Evolutionary conservation across 2,329 filamentous ascomycete genomes (phyloP).

Genomic region (Madurella mycetomatis): DNA sequence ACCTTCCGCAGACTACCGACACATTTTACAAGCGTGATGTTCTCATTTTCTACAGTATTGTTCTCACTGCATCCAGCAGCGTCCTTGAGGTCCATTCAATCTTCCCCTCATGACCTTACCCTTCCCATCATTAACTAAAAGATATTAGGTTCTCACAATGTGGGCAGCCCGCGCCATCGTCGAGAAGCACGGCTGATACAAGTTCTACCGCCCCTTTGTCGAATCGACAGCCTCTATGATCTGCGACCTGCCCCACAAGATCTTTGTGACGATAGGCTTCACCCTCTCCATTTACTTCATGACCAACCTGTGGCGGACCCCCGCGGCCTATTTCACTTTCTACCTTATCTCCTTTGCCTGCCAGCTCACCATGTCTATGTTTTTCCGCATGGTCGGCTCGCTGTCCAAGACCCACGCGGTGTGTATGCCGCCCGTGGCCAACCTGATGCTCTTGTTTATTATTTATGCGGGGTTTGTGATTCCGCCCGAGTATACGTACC

Average conservation of each 20-base stretch:
- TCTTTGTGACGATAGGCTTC: constrained; percentile 50
- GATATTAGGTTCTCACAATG: no score
- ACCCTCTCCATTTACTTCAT: constrained; percentile 63
- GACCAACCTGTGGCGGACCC: constrained; percentile 55
- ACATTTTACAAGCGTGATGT: constrained; percentile 49
- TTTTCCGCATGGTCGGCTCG: constrained; percentile 48
- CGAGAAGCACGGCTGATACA: constrained; percentile 42
- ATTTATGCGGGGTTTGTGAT: constrained; percentile 52
- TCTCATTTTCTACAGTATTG: constrained; percentile 39
- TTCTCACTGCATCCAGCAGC: constrained; percentile 31
- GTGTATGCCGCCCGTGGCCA: constrained; percentile 49
- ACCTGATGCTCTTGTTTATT: constrained; percentile 50
- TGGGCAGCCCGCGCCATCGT: constrained; percentile 42
- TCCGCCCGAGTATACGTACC: constrained; percentile 38
- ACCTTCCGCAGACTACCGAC: constrained; percentile 48
- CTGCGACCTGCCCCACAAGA: constrained; percentile 14
- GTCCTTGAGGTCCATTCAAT: constrained; percentile 8
- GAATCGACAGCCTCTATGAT: constrained; percentile 38
- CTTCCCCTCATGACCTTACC: no score
- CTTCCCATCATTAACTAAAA: no score
- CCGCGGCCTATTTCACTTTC: constrained; percentile 51
- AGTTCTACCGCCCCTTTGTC: constrained; percentile 44
- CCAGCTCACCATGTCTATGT: constrained; percentile 46
- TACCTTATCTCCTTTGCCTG: constrained; percentile 47
- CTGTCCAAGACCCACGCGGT: constrained; percentile 48